Evolutionary conservation across 331 rosid species (phyloP), one percentile per base, ranked within the genome.

Genomic region (Acacia concinna): DNA sequence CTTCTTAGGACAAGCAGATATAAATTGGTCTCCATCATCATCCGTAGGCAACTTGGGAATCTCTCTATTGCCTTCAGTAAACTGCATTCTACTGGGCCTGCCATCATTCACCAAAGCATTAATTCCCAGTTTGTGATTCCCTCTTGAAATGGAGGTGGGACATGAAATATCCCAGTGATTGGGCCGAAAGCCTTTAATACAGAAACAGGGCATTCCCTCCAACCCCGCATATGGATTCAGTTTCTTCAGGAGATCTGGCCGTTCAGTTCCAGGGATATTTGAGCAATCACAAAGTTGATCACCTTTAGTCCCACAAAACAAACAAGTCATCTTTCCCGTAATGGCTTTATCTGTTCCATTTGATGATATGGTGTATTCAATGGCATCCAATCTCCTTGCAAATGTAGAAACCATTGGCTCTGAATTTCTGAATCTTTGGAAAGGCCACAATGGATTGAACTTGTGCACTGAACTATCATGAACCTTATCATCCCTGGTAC

Each of bases 81-180:
- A 30, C 76, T 76, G 86, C 21, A 68, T 73, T 57, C 72, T 75
- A 67, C 77, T 62, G 75, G 79, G 78, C 64, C 70, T 51, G 34
- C 68, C 40, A 15, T 80, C 79, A 78, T 73, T 64, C 43, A 41
- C 74, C 59, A 65, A 79, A 73, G 77, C 28, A 63, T 81, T 66
- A 70, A 76, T 64, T 79, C 83, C 76, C 31, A 46, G 3, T 76
- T 74, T 86, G 72, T 65, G 85, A 76, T 71, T 81, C 83, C 85
- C 71, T 76, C 44, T 81, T 17, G 86, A 74, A 78, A 71, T 49
- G 38, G 86, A 81, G 11, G 60, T 70, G 40, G 91, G 90, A 73
- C 98, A 94, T 23, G 96, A 85, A 75, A 81, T 67, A 18, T 91
- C 92, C 97, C 96, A 87, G 80, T 90, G 94, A 83, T 81, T 82